Evolutionary conservation across 2,329 filamentous ascomycete species (phyloP), one percentile per base, ranked within the genome.

Genomic region (Colletotrichum sp.): DNA sequence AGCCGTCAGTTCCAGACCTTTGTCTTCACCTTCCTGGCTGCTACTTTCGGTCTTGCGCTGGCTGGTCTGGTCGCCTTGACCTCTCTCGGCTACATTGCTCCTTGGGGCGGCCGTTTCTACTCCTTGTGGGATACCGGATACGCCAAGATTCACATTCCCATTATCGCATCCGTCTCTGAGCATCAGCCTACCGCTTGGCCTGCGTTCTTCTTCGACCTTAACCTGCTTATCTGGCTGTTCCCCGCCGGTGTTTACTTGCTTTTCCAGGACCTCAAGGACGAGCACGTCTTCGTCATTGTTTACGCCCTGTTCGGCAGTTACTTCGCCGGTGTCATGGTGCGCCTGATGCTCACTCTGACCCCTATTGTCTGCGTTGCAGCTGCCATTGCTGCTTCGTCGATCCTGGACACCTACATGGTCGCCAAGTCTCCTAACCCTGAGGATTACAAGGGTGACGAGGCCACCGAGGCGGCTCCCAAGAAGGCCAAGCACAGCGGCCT

Each of bases 181-280:
- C 97, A 99, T 88, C 97, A 99, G 88, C 97, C 97, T 71, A 99
- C 97, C 49, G 97, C 97, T 59, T 99, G 97, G 97, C 97, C 97
- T 4, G 95, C 98, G 18, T 99, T 98, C 90, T 99, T 99, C 89
- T 99, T 99, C 85, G 97, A 99, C 82, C 90, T 99, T 80, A 98
- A 98, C 89, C 93, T 99, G 89, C 91, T 99, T 82, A 98, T 99
- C 87, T 99, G 97, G 97, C 92, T 99, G 69, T 99, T 99, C 92
- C 97, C 97, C 6, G 98, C 97, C 15, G 97, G 97, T 86, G 96
- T 99, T 74, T 99, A 99, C 88, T 93, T 99, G 87, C 98, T 96
- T 89, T 99, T 99, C 93, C 94, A 96, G 84, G 93, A 94, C 78
- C 92, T 99, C 75, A 93, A 92, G 81, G 98, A 99, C 83, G 96